Percentiles rank a stretch among this genome's conserved stretches.
Evolutionary conservation across 139 green algal species (phyloP).

Genomic region (Desmodesmus armatus): DNA sequence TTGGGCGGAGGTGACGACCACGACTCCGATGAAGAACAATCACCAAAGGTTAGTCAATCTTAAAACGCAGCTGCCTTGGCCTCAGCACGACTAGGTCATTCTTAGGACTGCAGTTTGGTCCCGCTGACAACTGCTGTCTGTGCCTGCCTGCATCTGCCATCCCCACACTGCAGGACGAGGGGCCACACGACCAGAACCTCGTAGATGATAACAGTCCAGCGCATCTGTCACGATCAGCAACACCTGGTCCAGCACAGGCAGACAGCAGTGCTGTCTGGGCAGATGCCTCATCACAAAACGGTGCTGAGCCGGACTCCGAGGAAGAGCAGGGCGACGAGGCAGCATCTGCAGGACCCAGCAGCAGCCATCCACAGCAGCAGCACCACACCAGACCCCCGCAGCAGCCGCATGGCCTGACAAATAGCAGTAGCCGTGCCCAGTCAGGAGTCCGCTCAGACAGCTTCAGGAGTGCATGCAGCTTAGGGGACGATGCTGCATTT

Average conservation of each 20-base stretch:
- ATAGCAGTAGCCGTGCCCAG: not conserved
- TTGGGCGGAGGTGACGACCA: no score
- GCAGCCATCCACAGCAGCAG: not conserved
- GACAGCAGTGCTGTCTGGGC: not conserved
- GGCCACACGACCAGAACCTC: no score
- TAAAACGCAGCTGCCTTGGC: no score
- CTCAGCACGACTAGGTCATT: no score
- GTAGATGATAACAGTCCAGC: no score
- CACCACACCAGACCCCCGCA: not conserved
- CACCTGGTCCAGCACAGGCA: not conserved
- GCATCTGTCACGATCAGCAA: no score
- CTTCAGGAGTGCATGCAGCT: slow-evolving; percentile 19
- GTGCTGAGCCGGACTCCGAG: not conserved
- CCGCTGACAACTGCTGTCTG: no score
- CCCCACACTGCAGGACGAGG: no score
- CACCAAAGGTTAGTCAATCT: no score
- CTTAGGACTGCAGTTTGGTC: no score
- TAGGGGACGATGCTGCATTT: not conserved
- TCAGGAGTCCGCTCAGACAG: slow-evolving; percentile 28
- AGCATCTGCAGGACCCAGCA: not conserved
- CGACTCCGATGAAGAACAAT: no score
- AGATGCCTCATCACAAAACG: slow-evolving; percentile 17
- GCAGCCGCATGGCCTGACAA: not conserved
- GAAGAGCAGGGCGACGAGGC: not conserved
- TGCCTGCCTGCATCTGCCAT: no score